Evolutionary conservation across 805 yeast genomes (phyloP).

Genomic region (Myxozyma lipomycoides): DNA sequence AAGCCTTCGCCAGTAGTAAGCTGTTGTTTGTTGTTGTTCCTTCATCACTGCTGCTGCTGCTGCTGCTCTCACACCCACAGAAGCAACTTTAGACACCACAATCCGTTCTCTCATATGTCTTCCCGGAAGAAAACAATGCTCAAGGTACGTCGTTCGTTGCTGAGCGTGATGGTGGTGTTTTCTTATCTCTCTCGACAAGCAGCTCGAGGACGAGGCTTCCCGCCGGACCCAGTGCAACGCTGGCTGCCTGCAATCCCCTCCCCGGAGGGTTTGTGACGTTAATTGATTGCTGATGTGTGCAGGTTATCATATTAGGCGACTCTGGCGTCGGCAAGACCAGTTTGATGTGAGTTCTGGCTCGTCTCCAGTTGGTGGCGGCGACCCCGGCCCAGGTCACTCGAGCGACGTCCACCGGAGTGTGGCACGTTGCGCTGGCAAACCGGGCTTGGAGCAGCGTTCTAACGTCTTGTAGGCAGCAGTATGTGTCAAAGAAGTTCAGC

Average conservation of each 20-base stretch:
- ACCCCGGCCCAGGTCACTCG: too few species aligned
- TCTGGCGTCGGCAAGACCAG: conserved; percentile 98
- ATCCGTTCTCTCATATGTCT: conserved; percentile 27
- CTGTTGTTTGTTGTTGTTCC: too few species aligned
- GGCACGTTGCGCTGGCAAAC: too few species aligned
- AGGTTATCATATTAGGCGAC: conserved; percentile 91
- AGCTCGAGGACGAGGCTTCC: neutral
- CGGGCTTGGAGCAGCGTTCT: neutral
- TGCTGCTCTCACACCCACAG: too few species aligned
- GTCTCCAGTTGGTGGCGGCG: too few species aligned
- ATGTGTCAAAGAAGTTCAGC: conserved; percentile 88
- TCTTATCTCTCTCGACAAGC: neutral
- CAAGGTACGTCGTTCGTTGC: conserved; percentile 34
- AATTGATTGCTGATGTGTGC: conserved; percentile 1
- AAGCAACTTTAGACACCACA: too few species aligned
- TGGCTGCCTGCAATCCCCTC: too few species aligned
- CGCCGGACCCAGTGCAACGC: too few species aligned
- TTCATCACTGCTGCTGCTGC: too few species aligned
- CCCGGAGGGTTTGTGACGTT: too few species aligned
- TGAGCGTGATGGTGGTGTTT: neutral
- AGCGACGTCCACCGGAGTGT: too few species aligned
- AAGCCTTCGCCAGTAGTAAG: too few species aligned
- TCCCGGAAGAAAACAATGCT: conserved; percentile 43
- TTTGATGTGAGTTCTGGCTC: conserved; percentile 51
- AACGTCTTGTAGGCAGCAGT: conserved; percentile 57